A percentile compares a stretch with the other conserved stretches of the same genome.
These are phyloP conservation scores for Graphium sp. DNA, from an alignment of 2,329 filamentous ascomycete genomes.

Conservation along the genomic window DNA sequence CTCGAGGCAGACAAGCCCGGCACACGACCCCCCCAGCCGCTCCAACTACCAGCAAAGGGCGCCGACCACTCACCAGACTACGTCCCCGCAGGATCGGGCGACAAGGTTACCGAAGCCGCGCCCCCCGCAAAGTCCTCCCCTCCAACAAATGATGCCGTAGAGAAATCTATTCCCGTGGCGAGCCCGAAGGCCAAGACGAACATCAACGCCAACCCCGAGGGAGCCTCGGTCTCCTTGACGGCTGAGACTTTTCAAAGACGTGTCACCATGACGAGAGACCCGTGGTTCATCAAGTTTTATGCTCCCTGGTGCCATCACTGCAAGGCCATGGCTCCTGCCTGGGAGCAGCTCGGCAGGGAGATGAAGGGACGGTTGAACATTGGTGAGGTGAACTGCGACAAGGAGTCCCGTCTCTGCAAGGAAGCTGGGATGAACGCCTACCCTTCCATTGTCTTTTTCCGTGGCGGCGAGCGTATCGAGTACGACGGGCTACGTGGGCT, in stretches of 20 bases:
- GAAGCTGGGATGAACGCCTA: slow-evolving; percentile 67
- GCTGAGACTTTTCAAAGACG: slow-evolving; percentile 73
- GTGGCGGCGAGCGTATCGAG: slow-evolving; percentile 77
- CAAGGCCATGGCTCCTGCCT: slow-evolving; percentile 78
- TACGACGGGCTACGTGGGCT: slow-evolving; percentile 84
- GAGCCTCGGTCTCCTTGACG: slow-evolving; percentile 58
- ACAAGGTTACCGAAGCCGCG: slow-evolving; percentile 2
- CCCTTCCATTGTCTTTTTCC: slow-evolving; percentile 86
- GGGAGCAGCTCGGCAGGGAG: slow-evolving; percentile 77
- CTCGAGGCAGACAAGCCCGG: slow-evolving; percentile 69
- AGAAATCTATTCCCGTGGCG: background rate
- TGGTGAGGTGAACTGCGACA: slow-evolving; percentile 91
- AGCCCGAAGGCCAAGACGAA: slow-evolving; percentile 35
- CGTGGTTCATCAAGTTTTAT: slow-evolving; percentile 99
- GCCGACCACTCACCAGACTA: slow-evolving; percentile 27
- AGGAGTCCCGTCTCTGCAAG: slow-evolving; percentile 76
- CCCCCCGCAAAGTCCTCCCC: slow-evolving; percentile 8
- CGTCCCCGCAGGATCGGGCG: slow-evolving; percentile 1
- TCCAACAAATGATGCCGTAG: background rate
- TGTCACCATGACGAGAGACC: slow-evolving; percentile 74
- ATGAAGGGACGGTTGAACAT: slow-evolving; percentile 84
- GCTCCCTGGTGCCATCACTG: slow-evolving; percentile 96
- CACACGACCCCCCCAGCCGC: slow-evolving; percentile 50
- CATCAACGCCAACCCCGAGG: slow-evolving; percentile 54
- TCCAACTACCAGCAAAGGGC: slow-evolving; percentile 56